phyloP scores from a whole-genome alignment of 306 rosid species.

The Quercus agrifolia region DNA sequence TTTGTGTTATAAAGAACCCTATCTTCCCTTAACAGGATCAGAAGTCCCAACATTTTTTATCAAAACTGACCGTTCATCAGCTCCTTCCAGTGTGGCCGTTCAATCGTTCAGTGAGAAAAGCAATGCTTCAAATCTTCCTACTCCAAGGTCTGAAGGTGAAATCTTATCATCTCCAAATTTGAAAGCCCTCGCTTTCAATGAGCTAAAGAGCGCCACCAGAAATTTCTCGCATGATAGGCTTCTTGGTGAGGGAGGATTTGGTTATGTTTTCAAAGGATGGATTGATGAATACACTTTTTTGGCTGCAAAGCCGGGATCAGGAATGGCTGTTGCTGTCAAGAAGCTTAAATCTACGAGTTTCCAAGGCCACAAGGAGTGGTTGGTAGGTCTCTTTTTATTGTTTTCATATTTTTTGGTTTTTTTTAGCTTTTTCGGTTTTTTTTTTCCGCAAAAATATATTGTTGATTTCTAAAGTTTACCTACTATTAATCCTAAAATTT shows the following conservation, averaged over 20 bases:
- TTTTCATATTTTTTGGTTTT: neutral
- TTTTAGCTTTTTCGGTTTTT: too few species aligned
- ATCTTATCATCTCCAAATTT: slow-evolving; percentile 75
- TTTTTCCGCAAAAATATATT: too few species aligned
- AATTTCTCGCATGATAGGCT: slow-evolving; percentile 83
- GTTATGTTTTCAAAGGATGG: slow-evolving; percentile 48
- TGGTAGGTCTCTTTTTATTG: slow-evolving; percentile 50
- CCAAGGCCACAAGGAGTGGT: slow-evolving; percentile 97
- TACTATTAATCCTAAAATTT: too few species aligned
- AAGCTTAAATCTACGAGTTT: slow-evolving; percentile 84
- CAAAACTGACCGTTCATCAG: slow-evolving; percentile 48
- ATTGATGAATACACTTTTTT: slow-evolving; percentile 31
- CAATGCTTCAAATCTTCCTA: slow-evolving; percentile 25
- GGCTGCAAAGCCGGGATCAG: slow-evolving; percentile 78
- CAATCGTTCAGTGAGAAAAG: slow-evolving; percentile 53
- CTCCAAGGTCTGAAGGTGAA: slow-evolving; percentile 30
- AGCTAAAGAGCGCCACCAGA: slow-evolving; percentile 77
- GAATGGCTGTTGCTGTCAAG: slow-evolving; percentile 91
- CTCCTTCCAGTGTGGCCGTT: slow-evolving; percentile 42
- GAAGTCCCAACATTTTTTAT: slow-evolving; percentile 46
- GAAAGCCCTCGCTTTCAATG: slow-evolving; percentile 63
- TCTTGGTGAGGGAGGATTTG: slow-evolving; percentile 97
- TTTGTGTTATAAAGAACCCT: slow-evolving; percentile 13
- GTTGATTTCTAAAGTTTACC: too few species aligned
- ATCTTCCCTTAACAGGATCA: slow-evolving; percentile 22